Conservation (phyloP, 2,329 filamentous ascomycete genomes). For the Saccharata proteae region DNA sequence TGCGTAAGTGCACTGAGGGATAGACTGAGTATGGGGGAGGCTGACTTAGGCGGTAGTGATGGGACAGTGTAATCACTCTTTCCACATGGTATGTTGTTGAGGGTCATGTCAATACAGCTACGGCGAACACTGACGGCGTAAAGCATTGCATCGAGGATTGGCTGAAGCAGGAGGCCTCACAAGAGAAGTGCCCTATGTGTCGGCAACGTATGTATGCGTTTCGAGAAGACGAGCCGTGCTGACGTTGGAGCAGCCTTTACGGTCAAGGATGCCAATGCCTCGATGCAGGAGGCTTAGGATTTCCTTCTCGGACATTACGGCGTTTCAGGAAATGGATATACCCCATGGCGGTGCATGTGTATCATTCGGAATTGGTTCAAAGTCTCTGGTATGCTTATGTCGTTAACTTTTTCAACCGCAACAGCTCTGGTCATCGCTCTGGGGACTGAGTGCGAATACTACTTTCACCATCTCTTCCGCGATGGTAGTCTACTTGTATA, state of each 20-base stretch:
- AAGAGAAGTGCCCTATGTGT: slow-evolving; percentile 96
- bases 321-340: too few relatives aligned
- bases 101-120: background rate
- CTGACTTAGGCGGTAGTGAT: slow-evolving; percentile 50
- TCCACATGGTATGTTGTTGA: slow-evolving; percentile 67
- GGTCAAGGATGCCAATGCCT: slow-evolving; percentile 21
- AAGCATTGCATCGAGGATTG: slow-evolving; percentile 93
- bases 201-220: slow-evolving; percentile 58
- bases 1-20: slow-evolving; percentile 49
- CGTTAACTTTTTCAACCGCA: too few relatives aligned
- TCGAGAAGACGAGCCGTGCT: slow-evolving; percentile 5
- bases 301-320: too few relatives aligned
- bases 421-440: too few relatives aligned
- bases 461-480: too few relatives aligned
- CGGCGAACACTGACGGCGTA: slow-evolving; percentile 7
- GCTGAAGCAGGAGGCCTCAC: slow-evolving; percentile 89
- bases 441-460: too few relatives aligned
- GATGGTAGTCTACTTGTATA: too few relatives aligned
- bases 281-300: too few relatives aligned
- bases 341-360: too few relatives aligned
- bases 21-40: background rate
- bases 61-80: slow-evolving; percentile 93
- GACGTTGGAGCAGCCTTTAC: slow-evolving; percentile 22
- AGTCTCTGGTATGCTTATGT: too few relatives aligned
- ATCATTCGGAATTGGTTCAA: too few relatives aligned